Conservation (phyloP, 1,139 yeast species). For the Yamadazyma diospyri region DNA sequence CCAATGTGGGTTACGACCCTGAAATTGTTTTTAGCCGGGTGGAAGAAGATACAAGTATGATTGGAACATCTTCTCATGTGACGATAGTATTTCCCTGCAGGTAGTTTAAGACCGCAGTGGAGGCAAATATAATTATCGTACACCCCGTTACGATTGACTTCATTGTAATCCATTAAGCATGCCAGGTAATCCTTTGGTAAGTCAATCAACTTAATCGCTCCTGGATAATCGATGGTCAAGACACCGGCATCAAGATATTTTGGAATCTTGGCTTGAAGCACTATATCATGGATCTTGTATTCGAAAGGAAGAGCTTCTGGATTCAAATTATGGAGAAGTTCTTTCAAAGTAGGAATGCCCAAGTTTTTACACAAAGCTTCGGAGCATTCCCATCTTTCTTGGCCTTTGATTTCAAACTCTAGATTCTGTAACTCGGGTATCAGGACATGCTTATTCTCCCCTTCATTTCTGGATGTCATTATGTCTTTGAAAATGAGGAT, state of each 20-base stretch:
- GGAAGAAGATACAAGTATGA: conserved; percentile 40
- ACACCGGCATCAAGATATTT: conserved; percentile 21
- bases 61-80: conserved; percentile 26
- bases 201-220: conserved; percentile 35
- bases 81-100: conserved; percentile 12
- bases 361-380: conserved; percentile 13
- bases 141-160: conserved; percentile 15
- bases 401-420: conserved; percentile 16
- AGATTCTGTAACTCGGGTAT: conserved; percentile 17
- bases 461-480: conserved; percentile 24
- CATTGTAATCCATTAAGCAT: conserved; percentile 25
- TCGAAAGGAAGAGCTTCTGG: conserved; percentile 20
- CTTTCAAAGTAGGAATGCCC: conserved; percentile 12
- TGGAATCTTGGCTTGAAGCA: conserved; percentile 26
- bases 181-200: conserved; percentile 35
- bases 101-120: conserved; percentile 25
- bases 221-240: conserved; percentile 34
- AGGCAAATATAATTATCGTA: conserved; percentile 33
- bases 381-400: conserved; percentile 18
- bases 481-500: conserved; percentile 33
- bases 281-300: conserved; percentile 21
- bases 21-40: conserved; percentile 38
- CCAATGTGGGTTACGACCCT: conserved; percentile 35
- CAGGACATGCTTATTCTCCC: conserved; percentile 24
- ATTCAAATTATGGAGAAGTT: conserved; percentile 8